A percentile compares a stretch with the other conserved stretches of the same genome.
Evolutionary conservation across 192 early-diverging fungal species (phyloP).

Genomic region (Podila clonocystis): DNA sequence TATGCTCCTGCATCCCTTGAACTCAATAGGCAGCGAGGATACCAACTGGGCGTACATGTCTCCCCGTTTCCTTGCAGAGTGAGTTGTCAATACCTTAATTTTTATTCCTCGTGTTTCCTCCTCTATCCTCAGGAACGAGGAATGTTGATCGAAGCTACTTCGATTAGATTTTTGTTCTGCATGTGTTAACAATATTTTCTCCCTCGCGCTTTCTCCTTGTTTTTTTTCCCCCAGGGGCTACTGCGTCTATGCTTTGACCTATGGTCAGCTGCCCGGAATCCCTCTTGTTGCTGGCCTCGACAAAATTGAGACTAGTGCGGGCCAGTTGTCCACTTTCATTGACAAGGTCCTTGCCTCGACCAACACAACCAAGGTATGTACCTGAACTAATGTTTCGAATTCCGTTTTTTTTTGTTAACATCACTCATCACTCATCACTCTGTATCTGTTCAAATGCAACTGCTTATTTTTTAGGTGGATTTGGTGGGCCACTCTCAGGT

Average conservation of each 20-base stretch:
- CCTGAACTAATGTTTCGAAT: too few relatives aligned
- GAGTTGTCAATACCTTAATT: background rate
- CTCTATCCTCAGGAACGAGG: background rate
- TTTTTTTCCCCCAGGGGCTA: constrained; percentile 12
- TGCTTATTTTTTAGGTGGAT: background rate
- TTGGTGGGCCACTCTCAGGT: background rate
- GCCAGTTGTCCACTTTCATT: constrained; percentile 1
- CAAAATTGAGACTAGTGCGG: background rate
- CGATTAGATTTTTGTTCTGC: background rate
- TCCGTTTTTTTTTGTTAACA: too few relatives aligned
- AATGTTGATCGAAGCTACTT: background rate
- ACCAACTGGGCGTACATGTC: constrained; percentile 2
- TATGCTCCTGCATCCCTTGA: background rate
- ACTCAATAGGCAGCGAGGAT: background rate
- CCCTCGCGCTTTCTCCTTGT: constrained; percentile 10
- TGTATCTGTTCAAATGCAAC: too few relatives aligned
- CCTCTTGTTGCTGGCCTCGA: constrained; percentile 3
- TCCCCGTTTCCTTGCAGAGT: background rate
- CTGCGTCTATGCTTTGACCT: constrained; percentile 41
- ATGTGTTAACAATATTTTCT: constrained; percentile 29
- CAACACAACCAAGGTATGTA: background rate
- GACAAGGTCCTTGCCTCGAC: constrained; percentile 1
- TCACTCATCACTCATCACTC: too few relatives aligned
- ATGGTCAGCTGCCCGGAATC: constrained; percentile 10
- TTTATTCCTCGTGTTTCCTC: background rate